These are phyloP conservation scores for Yamadazyma phyllophila DNA, from an alignment of 805 yeast genomes.

Conservation along the genomic window DNA sequence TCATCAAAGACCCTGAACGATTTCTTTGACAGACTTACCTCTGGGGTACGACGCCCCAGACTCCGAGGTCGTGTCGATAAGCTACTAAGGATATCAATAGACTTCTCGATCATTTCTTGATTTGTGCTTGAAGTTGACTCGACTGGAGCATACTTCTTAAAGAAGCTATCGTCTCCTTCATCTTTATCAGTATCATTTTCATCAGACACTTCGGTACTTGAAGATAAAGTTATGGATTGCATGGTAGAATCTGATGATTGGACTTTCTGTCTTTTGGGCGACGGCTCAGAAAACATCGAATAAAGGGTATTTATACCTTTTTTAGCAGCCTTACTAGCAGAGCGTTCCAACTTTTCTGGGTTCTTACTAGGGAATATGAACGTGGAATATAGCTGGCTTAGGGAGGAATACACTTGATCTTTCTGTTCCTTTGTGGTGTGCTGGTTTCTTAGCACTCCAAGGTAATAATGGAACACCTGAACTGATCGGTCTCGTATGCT, in stretches of 20 bases:
- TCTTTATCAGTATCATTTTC: background rate
- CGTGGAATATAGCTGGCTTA: background rate
- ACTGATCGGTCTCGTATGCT: slow-evolving; percentile 7
- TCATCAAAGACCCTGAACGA: slow-evolving; percentile 30
- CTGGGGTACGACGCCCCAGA: slow-evolving; percentile 1
- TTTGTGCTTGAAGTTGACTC: background rate
- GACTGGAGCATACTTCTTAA: background rate
- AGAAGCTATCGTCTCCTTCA: background rate
- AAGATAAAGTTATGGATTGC: background rate
- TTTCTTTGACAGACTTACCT: background rate
- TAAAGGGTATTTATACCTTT: background rate
- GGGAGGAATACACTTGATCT: background rate
- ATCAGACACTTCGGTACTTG: background rate
- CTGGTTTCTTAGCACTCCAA: background rate
- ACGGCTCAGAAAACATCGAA: too few relatives aligned
- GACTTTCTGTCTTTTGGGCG: too few relatives aligned
- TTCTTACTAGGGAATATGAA: background rate
- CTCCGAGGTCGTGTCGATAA: background rate
- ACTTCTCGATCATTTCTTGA: background rate
- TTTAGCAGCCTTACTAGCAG: slow-evolving; percentile 3
- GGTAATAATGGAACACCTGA: slow-evolving; percentile 1
- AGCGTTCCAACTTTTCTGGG: background rate
- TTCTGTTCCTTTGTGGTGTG: background rate
- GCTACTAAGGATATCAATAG: background rate
- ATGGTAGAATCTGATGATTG: too few relatives aligned